Evolutionary conservation across 2,329 filamentous ascomycete genomes (phyloP), one percentile per base, ranked within the genome.

Genomic region (Purpureocillium takamizusanense): DNA sequence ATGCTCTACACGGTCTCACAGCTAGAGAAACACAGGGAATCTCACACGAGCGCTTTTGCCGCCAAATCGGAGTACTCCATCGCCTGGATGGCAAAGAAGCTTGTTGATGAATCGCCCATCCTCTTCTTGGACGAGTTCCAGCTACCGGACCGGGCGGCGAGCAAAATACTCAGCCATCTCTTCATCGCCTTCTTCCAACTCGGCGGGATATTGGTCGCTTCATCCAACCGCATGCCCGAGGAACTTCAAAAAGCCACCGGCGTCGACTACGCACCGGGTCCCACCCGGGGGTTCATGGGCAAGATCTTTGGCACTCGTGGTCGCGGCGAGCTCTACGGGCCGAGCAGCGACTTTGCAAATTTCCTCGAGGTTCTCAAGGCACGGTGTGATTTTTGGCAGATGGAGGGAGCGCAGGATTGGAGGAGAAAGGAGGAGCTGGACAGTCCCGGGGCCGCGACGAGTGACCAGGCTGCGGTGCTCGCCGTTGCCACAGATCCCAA

Each of bases 111-210:
- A 11, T 83, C 78, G 10, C 84, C 85, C 0, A 83, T 90, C 27
- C 59, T 90, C 12, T 92, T 92, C 50, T 61, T 90, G 3, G 85
- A 90, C 48, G 85, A 92, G 54, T 90, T 92, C 45, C 86, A 92
- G 53, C 70, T 92, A 29, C 86, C 86, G 0, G 86, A 90, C 57
- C 72, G 82, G 46, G 83, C 81, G 2, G 76, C 83, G 2, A 83
- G 78, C 50, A 90, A 89, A 57, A 86, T 90, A 34, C 63, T 92
- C 44, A 86, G 81, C 43, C 83, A 84, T 49, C 68, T 92, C 2
- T 81, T 92, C 55, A 85, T 84, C 7, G 72, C 74, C 2, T 90
- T 90, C 61, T 90, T 90, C 53, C 83, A 89, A 45, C 69, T 90
- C 3, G 86, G 86, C 0, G 86, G 86, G 7, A 86, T 92, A 0